phyloP scores from a whole-genome alignment of 208 protist species.

The Leishmania major region DNA sequence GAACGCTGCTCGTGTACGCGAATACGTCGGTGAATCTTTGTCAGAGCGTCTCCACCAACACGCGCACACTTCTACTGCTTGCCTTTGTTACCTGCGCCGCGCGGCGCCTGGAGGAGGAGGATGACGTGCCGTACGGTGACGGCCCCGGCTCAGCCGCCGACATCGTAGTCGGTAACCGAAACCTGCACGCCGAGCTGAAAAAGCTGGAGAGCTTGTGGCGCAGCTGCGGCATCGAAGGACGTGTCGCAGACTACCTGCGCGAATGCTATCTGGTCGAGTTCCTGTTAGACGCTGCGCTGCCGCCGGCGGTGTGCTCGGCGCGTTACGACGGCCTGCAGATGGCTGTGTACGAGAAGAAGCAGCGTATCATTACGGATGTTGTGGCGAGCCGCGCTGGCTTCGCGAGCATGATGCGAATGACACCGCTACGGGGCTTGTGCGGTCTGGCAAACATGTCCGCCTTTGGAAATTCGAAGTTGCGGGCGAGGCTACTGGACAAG shows the following conservation, averaged over 20 bases:
- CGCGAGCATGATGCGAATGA: constrained; percentile 45
- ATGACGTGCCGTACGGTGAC: constrained; percentile 13
- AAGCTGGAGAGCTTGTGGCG: constrained; percentile 48
- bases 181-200: constrained; percentile 60
- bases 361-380: constrained; percentile 64
- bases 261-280: constrained; percentile 86
- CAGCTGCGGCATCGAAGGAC: constrained; percentile 49
- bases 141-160: constrained; percentile 14
- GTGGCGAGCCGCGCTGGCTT: constrained; percentile 55
- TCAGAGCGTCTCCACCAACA: constrained; percentile 52
- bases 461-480: constrained; percentile 62
- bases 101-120: constrained; percentile 48
- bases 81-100: constrained; percentile 71
- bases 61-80: constrained; percentile 54
- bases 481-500: constrained; percentile 70
- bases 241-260: constrained; percentile 45
- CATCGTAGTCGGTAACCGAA: constrained; percentile 30
- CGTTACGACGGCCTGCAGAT: constrained; percentile 79
- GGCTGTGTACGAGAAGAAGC: constrained; percentile 70
- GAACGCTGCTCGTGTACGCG: constrained; percentile 79
- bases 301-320: constrained; percentile 85
- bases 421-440: constrained; percentile 62
- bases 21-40: constrained; percentile 72
- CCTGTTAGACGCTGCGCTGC: constrained; percentile 86
- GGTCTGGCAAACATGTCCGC: constrained; percentile 68